Evolutionary conservation across 768 basidiomycete genomes (phyloP), one percentile per base, ranked within the genome.

Genomic region (Pilatotrama ljubarskyi): DNA sequence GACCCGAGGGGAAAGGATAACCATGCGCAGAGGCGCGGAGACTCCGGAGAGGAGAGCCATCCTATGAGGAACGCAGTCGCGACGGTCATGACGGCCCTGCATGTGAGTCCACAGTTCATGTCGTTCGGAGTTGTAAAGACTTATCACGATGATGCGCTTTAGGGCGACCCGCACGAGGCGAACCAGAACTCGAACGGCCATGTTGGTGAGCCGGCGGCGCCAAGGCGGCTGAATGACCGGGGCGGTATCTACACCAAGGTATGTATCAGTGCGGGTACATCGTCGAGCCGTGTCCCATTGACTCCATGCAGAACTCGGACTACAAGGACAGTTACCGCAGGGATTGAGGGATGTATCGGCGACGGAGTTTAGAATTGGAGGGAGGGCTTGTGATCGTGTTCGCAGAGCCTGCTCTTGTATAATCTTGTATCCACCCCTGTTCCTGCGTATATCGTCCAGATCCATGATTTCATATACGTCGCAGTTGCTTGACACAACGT

Each of bases 211-310:
- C 64, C 64, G 9, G 60, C 58, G 5, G 37, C 41, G 14, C 25
- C 10, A 24, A 41, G 17, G 22, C 41, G 64, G 9, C 29, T 55
- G 51, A 65, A 65, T 35, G 61, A 65, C 25, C 40, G 46, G 3
- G 64, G 64, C 8, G 61, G 57, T 5, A 48, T 58, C 13, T 65
- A 65, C 38, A 59, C 64, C 3, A 65, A 63, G 64, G 64, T 60
- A 3, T 22, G 57, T 55, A 13, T 1, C 11, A 26, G 4, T 11
- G 10, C 15, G 11, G 15, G 3, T 14, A 37, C 32, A 44, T 55
- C 24, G 18, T 35, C 1, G 9, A 18, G 2, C 5, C 9, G 17
- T 1, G 32, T 25, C 18, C 8, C 35, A 14, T 38, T 1, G 4
- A 9, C 8, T 9, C 10, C 18, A 13, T 37, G 13, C 35, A 64